Percentiles rank a stretch among this genome's conserved stretches.
Evolutionary conservation across 192 early-diverging fungal genomes (phyloP).

Genomic region (Cladochytrium replicatum): DNA sequence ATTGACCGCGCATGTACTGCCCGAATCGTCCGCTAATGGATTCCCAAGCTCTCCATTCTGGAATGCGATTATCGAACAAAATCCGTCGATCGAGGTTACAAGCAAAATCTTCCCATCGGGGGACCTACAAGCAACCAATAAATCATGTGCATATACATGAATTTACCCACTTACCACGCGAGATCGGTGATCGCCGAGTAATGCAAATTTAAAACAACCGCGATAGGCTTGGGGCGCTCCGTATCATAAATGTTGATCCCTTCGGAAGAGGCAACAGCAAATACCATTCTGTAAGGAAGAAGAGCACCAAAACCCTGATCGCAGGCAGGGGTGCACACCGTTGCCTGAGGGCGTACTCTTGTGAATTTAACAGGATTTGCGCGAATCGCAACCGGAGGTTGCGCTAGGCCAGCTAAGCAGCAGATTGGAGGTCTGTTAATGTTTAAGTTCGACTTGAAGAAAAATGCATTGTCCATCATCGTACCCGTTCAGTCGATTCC

Average conservation of each 20-base stretch:
- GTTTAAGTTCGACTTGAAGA: too few relatives aligned
- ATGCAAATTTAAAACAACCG: slow-evolving; percentile 67
- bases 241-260: slow-evolving; percentile 82
- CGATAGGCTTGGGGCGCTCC: slow-evolving; percentile 54
- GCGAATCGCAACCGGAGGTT: too few relatives aligned
- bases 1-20: too few relatives aligned
- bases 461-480: too few relatives aligned
- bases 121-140: slow-evolving; percentile 33
- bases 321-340: slow-evolving; percentile 19
- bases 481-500: too few relatives aligned
- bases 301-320: slow-evolving; percentile 9
- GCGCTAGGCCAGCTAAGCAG: too few relatives aligned
- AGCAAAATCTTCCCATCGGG: slow-evolving; percentile 64
- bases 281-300: slow-evolving; percentile 66
- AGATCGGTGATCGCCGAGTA: slow-evolving; percentile 84
- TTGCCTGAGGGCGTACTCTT: background rate
- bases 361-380: too few relatives aligned
- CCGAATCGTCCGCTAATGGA: slow-evolving; percentile 2
- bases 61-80: slow-evolving; percentile 68
- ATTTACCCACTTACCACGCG: slow-evolving; percentile 52
- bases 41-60: slow-evolving; percentile 56
- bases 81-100: slow-evolving; percentile 77
- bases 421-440: too few relatives aligned
- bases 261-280: slow-evolving; percentile 79
- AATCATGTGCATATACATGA: background rate